These are phyloP conservation scores for Didymella sp. DNA, from an alignment of 2,329 filamentous ascomycete species.

Conservation along the genomic window DNA sequence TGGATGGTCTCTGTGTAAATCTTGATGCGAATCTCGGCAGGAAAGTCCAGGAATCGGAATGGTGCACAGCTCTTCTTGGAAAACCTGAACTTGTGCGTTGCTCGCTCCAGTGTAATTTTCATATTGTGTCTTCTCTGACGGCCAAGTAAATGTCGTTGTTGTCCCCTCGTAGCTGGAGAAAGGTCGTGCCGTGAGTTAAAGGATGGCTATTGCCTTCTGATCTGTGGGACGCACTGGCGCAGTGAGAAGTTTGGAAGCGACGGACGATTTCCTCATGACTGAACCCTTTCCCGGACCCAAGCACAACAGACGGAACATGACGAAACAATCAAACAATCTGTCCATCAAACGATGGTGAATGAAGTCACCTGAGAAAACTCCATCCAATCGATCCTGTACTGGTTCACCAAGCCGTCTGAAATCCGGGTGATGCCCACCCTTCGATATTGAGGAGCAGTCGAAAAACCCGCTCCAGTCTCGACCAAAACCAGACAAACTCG, in stretches of 20 bases:
- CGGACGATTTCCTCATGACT: background rate
- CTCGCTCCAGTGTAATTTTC: background rate
- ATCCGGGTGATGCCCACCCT: constrained; percentile 24
- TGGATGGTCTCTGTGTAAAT: background rate
- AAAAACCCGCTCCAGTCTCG: background rate
- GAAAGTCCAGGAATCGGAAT: background rate
- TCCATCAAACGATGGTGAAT: constrained; percentile 21
- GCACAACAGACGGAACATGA: too few relatives aligned
- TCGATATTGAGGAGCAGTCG: constrained; percentile 10
- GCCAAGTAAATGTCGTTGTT: too few relatives aligned
- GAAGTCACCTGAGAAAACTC: constrained; percentile 9
- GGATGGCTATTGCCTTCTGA: too few relatives aligned
- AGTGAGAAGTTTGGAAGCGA: too few relatives aligned
- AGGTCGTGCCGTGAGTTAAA: too few relatives aligned
- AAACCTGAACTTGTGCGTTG: background rate
- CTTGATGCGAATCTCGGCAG: background rate
- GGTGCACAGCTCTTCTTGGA: background rate
- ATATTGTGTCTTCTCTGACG: too few relatives aligned
- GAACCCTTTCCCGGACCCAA: background rate
- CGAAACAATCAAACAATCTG: too few relatives aligned
- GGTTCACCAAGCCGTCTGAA: constrained; percentile 10
- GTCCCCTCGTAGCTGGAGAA: too few relatives aligned
- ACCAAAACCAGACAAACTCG: constrained; percentile 22
- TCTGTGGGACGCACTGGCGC: too few relatives aligned
- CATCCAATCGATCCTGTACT: constrained; percentile 27